Conservation (phyloP, 2,329 filamentous ascomycete genomes). For the Hypoxylon sp. region DNA sequence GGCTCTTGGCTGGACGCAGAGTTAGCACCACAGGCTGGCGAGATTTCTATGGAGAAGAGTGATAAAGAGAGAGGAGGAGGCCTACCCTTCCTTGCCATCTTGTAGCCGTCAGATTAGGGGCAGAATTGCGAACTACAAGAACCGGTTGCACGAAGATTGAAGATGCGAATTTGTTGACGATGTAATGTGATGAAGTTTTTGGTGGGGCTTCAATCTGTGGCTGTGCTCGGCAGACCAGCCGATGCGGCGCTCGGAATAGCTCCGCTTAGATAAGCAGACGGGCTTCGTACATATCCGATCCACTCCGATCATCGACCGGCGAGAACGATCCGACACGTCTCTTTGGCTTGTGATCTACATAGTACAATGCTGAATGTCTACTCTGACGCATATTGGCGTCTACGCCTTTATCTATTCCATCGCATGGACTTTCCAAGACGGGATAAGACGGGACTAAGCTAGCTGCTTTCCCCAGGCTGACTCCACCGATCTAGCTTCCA, state of each 20-base stretch:
- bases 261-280: background rate
- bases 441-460: conserved; percentile 23
- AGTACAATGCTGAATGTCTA: too few species aligned
- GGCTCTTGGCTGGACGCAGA: conserved; percentile 76
- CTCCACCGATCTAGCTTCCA: conserved; percentile 20
- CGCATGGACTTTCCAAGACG: conserved; percentile 41
- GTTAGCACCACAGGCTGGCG: background rate
- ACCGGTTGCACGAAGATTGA: background rate
- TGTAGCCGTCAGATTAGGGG: conserved; percentile 20
- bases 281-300: background rate
- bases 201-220: conserved; percentile 39
- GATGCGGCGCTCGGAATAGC: background rate
- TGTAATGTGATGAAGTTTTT: conserved; percentile 36
- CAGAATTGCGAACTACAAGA: conserved; percentile 2
- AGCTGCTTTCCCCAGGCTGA: conserved; percentile 10
- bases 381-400: background rate
- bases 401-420: background rate
- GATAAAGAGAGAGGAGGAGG: too few species aligned
- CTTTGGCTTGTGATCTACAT: background rate
- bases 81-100: conserved; percentile 56
- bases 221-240: conserved; percentile 30
- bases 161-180: conserved; percentile 4
- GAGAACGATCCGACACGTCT: background rate
- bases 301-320: background rate
- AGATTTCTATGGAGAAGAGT: background rate